Conservation (phyloP, 345 rosid genomes). For the Balakata baccata region DNA sequence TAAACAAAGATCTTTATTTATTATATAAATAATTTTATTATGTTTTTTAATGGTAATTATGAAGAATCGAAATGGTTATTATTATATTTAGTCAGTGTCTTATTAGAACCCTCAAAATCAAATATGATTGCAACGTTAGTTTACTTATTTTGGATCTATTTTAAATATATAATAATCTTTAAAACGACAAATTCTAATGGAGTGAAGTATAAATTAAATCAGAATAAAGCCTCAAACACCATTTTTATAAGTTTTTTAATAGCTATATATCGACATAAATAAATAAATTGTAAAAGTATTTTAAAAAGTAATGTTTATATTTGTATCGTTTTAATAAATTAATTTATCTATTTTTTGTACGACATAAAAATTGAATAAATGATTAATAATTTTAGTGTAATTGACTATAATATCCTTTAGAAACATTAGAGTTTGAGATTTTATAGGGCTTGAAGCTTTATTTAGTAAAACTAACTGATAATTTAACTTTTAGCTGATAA, state of each 20-base stretch:
- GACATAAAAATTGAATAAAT: too few species aligned
- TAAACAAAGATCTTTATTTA: too few species aligned
- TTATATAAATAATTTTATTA: too few species aligned
- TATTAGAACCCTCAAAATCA: slow-evolving; percentile 2
- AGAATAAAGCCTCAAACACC: neutral
- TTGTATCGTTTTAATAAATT: too few species aligned
- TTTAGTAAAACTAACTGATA: too few species aligned
- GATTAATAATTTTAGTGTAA: too few species aligned
- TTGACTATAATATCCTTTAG: too few species aligned
- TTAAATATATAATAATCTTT: neutral
- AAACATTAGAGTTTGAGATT: too few species aligned
- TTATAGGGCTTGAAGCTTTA: too few species aligned
- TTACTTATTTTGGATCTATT: neutral
- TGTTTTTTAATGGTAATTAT: neutral
- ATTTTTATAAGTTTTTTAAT: neutral
- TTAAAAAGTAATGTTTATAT: too few species aligned
- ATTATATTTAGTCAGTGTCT: slow-evolving; percentile 6
- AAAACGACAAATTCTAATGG: slow-evolving; percentile 17
- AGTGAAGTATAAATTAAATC: slow-evolving; percentile 8
- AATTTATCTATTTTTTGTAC: too few species aligned
- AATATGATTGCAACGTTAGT: slow-evolving; percentile 13
- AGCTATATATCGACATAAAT: neutral
- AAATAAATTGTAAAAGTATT: neutral
- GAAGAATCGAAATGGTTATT: neutral
- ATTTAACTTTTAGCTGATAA: too few species aligned